Evolutionary conservation across 78 protist species (phyloP), one percentile per base, ranked within the genome.

Genomic region (Kipferlia bialata): DNA sequence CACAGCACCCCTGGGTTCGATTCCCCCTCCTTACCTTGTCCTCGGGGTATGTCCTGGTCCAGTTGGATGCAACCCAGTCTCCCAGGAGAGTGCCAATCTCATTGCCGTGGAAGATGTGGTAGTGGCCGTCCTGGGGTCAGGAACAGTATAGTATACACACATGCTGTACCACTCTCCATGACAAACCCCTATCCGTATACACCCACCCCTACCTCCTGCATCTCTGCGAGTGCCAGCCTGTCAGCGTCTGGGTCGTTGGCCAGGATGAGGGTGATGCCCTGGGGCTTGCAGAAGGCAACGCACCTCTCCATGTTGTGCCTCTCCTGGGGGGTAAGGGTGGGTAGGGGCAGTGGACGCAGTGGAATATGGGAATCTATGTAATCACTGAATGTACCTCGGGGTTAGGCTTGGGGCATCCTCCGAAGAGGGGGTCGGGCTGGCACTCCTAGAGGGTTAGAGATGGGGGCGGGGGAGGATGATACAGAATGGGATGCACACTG

Each of bases 161-260:
- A 18, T 28, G 24, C 64, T 33, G 51, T 13, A 44, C 51, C 51
- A 44, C 7, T 13, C 7, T 13, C 7, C 51, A 44, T 15, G n/a
- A 44, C 51, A 44, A 7, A 44, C n/a, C 51, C 51, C n/a, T 13
- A 44, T 44, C 51, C 51, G 51, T 18, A 12, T 12, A 15, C 3
- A 7, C 64, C 26, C 64, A 2, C 2, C 26, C 64, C 45, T 6
- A 7, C 13, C n/a, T 69, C 70, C 51, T 38, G 44, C 39, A 20
- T 20, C 73, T 92, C 97, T 31, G 94, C 96, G 12, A 90, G 87
- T 0, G 96, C 95, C 37, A 90, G 67, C 20, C 98, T 66, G 71
- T 94, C 98, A 0, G 96, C 94, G 59, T 94, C 98, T n/a, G 99
- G 99, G 61, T 95, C 99, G 69, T 89, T 93, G 29, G 99, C 99